Conservation (phyloP, 2,329 filamentous ascomycete species). For the Neopestalotiopsis sp. region DNA sequence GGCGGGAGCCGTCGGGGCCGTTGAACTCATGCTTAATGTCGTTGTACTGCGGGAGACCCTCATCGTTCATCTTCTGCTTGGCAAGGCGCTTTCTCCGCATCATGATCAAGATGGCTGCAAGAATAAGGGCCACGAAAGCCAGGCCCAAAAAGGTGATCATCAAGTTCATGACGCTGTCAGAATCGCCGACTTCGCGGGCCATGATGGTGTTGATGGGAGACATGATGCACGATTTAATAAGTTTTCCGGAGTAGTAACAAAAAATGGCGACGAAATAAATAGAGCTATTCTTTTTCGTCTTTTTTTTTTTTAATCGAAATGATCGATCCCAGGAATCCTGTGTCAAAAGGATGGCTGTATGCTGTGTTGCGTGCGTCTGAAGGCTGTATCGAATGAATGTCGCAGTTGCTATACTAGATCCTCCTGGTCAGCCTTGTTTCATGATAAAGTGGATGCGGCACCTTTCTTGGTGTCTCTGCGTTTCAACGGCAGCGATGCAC, state of each 20-base stretch:
- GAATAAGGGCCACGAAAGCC: conserved; percentile 71
- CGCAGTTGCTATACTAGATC: conserved; percentile 24
- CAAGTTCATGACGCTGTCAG: conserved; percentile 73
- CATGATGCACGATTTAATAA: conserved; percentile 32
- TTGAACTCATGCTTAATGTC: conserved; percentile 57
- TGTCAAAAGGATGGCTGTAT: conserved; percentile 26
- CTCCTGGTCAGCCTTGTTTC: conserved; percentile 22
- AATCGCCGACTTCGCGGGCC: conserved; percentile 44
- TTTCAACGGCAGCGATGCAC: conserved; percentile 2
- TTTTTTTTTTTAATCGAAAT: neutral
- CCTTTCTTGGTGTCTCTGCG: neutral
- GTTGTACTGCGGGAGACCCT: conserved; percentile 73
- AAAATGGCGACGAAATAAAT: conserved; percentile 29
- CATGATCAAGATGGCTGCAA: conserved; percentile 72
- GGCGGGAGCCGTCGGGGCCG: conserved; percentile 48
- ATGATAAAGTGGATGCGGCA: conserved; percentile 18
- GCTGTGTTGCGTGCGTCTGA: neutral
- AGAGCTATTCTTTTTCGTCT: conserved; percentile 15
- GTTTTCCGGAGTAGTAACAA: conserved; percentile 19
- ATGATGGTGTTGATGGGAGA: conserved; percentile 43
- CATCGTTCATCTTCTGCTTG: conserved; percentile 50
- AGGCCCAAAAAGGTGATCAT: conserved; percentile 81
- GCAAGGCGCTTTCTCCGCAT: conserved; percentile 67
- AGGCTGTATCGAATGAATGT: conserved; percentile 15
- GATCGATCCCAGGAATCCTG: conserved; percentile 22